These are phyloP conservation scores for Eragrostis nindensis DNA, from an alignment of 176 grass and related monocot species.

Conservation along the genomic window DNA sequence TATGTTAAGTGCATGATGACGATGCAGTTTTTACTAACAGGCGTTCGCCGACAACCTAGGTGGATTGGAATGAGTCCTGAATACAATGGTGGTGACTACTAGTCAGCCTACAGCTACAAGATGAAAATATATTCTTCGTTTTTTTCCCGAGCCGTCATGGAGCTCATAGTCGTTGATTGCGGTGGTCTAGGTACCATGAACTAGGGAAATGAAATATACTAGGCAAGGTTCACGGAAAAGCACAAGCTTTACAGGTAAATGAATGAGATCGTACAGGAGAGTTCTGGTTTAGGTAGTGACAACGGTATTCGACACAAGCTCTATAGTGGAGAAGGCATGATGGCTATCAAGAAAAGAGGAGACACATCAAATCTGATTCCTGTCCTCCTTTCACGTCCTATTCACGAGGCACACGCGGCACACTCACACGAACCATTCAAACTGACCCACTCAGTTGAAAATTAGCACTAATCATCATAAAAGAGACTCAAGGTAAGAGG, in stretches of 20 bases:
- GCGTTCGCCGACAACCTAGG: neutral
- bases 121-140: neutral
- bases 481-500: neutral
- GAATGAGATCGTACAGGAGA: neutral
- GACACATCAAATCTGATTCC: slow-evolving; percentile 21
- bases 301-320: neutral
- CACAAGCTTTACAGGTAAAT: neutral
- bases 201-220: neutral
- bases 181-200: neutral
- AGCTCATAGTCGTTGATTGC: slow-evolving; percentile 21
- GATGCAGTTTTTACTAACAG: neutral
- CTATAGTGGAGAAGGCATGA: slow-evolving; percentile 32
- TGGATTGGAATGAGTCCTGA: neutral
- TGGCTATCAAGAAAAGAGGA: neutral
- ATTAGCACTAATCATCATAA: neutral
- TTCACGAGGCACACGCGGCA: slow-evolving; percentile 9
- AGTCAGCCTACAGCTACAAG: neutral
- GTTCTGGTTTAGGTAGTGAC: slow-evolving; percentile 32
- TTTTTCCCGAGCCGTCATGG: neutral
- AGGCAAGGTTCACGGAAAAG: neutral
- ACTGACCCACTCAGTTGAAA: neutral
- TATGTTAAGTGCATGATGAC: neutral
- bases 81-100: neutral
- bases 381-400: slow-evolving; percentile 12
- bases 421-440: neutral